A percentile compares a stretch with the other conserved stretches of the same genome.
Conservation (phyloP, 2,329 filamentous ascomycete genomes). For the Hymenoscyphus fraxineus region DNA sequence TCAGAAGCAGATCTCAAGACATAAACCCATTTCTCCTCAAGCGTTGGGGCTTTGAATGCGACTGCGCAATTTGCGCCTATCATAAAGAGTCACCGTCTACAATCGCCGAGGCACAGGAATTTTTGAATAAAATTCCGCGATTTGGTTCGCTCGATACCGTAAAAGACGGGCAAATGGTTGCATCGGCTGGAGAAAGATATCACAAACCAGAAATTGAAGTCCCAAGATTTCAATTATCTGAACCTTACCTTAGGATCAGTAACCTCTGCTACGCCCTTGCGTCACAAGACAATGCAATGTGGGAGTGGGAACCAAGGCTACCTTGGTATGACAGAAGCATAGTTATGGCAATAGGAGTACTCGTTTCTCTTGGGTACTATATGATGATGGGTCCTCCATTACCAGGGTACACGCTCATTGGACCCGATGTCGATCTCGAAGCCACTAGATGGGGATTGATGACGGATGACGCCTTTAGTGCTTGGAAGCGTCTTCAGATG, state of each 20-base stretch:
- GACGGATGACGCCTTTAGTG: background rate
- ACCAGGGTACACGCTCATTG: no score
- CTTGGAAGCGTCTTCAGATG: background rate
- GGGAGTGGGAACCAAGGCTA: no score
- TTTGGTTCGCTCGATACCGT: no score
- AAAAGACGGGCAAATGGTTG: background rate
- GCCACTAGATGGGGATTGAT: background rate
- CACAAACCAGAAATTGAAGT: background rate
- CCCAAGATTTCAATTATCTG: background rate
- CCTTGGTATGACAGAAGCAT: background rate
- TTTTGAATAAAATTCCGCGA: background rate
- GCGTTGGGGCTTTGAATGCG: constrained; percentile 1
- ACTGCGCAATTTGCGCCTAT: background rate
- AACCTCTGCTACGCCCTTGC: background rate
- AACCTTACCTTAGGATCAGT: background rate
- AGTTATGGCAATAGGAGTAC: background rate
- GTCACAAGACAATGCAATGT: background rate
- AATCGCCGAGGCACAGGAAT: background rate
- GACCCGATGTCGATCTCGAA: no score
- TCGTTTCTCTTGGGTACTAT: background rate
- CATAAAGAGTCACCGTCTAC: background rate
- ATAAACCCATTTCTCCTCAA: background rate
- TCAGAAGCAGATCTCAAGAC: background rate
- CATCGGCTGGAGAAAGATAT: background rate
- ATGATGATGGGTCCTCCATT: no score